Evolutionary conservation across 169 alveolate species (phyloP).

Genomic region (Eimeria acervulina): DNA sequence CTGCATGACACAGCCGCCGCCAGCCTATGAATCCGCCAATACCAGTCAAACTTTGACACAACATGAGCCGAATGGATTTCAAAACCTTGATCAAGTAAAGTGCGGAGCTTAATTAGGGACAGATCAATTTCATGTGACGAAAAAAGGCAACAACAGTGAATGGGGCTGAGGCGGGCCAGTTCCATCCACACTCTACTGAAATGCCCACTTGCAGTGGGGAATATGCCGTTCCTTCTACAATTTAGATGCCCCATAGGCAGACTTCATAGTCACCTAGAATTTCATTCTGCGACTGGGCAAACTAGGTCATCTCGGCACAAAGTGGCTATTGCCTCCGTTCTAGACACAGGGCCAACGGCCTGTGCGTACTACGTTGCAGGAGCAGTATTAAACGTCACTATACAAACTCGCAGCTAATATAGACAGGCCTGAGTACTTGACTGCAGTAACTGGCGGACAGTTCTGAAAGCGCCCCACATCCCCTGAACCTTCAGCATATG

Average conservation of each 20-base stretch:
- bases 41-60: neutral
- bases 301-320: neutral
- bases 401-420: neutral
- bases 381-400: neutral
- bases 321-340: too few species aligned
- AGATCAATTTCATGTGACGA: too few species aligned
- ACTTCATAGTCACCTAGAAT: neutral
- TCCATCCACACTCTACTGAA: neutral
- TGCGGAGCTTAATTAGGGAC: too few species aligned
- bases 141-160: too few species aligned
- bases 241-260: neutral
- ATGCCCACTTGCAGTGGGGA: neutral
- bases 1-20: neutral
- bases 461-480: neutral
- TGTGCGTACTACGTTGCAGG: too few species aligned
- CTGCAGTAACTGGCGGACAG: neutral
- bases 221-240: neutral
- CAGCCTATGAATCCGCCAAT: neutral
- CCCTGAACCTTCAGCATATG: neutral
- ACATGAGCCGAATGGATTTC: neutral
- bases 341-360: neutral
- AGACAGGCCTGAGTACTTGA: neutral
- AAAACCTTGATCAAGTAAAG: neutral
- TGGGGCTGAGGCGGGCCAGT: neutral
- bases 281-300: too few species aligned